Evolutionary conservation across 805 yeast genomes (phyloP).

Genomic region (Saturnispora besseyi): DNA sequence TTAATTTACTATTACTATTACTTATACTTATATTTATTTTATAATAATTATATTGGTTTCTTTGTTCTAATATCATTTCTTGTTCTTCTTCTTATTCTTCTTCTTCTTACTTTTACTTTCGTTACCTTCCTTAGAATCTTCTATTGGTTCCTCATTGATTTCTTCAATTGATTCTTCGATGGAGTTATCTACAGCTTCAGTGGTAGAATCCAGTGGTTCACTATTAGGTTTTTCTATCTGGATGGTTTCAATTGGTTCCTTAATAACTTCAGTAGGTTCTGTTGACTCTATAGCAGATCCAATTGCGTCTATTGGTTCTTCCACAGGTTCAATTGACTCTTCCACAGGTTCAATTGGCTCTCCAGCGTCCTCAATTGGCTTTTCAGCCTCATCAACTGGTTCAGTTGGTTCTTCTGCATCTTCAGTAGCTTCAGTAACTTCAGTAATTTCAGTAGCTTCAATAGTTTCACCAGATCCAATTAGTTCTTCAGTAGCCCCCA

Average conservation of each 20-base stretch:
- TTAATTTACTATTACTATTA: neutral
- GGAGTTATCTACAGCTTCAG: neutral
- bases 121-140: neutral
- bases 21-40: neutral
- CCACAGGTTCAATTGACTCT: neutral
- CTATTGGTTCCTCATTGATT: slow-evolving; percentile 1
- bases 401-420: no score
- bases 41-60: neutral
- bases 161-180: slow-evolving; percentile 3
- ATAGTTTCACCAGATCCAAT: no score
- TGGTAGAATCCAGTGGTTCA: no score
- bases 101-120: slow-evolving; percentile 12
- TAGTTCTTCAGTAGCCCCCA: neutral
- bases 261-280: slow-evolving; percentile 11
- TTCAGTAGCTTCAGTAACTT: slow-evolving; percentile 8
- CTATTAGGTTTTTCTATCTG: neutral
- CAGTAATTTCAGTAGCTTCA: slow-evolving; percentile 5
- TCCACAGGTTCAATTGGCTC: neutral
- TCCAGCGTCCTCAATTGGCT: slow-evolving; percentile 1
- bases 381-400: neutral
- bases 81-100: slow-evolving; percentile 28
- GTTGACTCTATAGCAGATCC: slow-evolving; percentile 4
- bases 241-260: neutral
- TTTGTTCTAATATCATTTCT: slow-evolving; percentile 13
- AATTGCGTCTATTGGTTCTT: neutral